Evolutionary conservation across 2,329 filamentous ascomycete species (phyloP).

Genomic region (Ascochyta lentis): DNA sequence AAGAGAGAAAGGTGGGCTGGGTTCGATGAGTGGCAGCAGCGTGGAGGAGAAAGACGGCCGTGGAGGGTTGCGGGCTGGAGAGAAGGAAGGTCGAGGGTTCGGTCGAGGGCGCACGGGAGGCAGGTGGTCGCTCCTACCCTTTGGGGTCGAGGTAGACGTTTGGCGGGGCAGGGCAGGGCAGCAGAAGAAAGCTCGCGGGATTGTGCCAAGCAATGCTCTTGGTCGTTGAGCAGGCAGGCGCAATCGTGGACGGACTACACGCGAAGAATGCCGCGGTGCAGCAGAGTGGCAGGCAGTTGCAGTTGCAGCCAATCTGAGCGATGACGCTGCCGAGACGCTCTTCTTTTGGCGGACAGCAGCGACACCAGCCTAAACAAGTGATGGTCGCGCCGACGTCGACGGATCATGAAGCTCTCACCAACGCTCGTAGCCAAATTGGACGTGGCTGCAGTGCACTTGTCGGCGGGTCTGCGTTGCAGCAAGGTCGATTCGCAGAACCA

Average conservation of each 20-base stretch:
- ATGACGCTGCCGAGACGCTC: constrained; percentile 24
- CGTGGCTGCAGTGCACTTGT: constrained; percentile 44
- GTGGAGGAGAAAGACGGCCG: constrained; percentile 20
- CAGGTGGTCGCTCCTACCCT: constrained; percentile 26
- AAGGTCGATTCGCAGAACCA: constrained; percentile 27
- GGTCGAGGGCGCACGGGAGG: constrained; percentile 23
- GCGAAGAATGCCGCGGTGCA: constrained; percentile 8
- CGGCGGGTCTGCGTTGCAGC: constrained; percentile 21
- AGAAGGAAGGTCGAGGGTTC: constrained; percentile 14
- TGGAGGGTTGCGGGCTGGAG: constrained; percentile 16
- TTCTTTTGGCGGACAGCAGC: constrained; percentile 35
- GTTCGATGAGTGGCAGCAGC: constrained; percentile 24
- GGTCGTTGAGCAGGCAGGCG: constrained; percentile 26
- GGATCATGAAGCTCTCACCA: constrained; percentile 33
- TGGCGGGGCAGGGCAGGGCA: constrained; percentile 31
- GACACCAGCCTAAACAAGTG: constrained; percentile 36
- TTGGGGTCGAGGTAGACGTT: constrained; percentile 30
- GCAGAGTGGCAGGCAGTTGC: constrained; percentile 17
- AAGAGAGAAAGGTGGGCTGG: constrained; percentile 13
- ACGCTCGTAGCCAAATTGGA: constrained; percentile 34
- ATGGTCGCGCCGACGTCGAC: constrained; percentile 30
- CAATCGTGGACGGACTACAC: constrained; percentile 18
- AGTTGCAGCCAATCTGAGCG: constrained; percentile 15
- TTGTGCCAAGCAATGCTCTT: constrained; percentile 24
- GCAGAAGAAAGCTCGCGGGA: constrained; percentile 26